Evolutionary conservation across 805 yeast species (phyloP).

Genomic region (Barnettozyma californica): DNA sequence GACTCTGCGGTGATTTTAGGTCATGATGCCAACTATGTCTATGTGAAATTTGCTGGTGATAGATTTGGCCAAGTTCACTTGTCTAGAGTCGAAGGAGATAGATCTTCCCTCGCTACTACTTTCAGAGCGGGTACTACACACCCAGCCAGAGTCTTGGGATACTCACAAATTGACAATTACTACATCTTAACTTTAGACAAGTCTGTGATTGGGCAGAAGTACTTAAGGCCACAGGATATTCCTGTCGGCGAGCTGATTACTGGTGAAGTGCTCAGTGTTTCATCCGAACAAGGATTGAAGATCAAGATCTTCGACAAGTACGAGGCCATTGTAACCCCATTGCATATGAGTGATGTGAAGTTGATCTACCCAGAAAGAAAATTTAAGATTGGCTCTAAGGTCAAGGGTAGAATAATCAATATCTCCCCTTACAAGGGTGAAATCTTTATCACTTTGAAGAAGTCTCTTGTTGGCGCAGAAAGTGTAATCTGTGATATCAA

Average conservation of each 20-base stretch:
- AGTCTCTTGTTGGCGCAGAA: constrained; percentile 62
- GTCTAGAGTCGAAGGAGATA: constrained; percentile 54
- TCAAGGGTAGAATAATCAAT: constrained; percentile 65
- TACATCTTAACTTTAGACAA: constrained; percentile 68
- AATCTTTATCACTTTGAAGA: constrained; percentile 69
- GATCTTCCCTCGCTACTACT: constrained; percentile 36
- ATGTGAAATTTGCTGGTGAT: constrained; percentile 51
- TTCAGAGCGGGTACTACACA: constrained; percentile 64
- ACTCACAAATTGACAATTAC: constrained; percentile 57
- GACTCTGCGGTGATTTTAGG: constrained; percentile 57
- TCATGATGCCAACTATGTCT: constrained; percentile 50
- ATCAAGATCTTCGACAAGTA: constrained; percentile 62
- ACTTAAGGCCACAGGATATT: constrained; percentile 63
- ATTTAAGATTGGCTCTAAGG: constrained; percentile 78
- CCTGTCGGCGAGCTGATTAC: constrained; percentile 65
- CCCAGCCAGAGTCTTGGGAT: constrained; percentile 73
- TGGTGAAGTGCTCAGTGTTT: constrained; percentile 49
- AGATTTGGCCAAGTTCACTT: constrained; percentile 71
- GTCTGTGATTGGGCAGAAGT: constrained; percentile 55
- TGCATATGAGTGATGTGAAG: constrained; percentile 80
- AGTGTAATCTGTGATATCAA: constrained; percentile 39
- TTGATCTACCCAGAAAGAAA: constrained; percentile 88
- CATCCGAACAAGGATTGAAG: constrained; percentile 57
- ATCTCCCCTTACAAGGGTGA: constrained; percentile 40
- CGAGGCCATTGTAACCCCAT: constrained; percentile 66